Evolutionary conservation across 164 flowering plant genomes (phyloP).

Genomic region (Vitis labrusca): DNA sequence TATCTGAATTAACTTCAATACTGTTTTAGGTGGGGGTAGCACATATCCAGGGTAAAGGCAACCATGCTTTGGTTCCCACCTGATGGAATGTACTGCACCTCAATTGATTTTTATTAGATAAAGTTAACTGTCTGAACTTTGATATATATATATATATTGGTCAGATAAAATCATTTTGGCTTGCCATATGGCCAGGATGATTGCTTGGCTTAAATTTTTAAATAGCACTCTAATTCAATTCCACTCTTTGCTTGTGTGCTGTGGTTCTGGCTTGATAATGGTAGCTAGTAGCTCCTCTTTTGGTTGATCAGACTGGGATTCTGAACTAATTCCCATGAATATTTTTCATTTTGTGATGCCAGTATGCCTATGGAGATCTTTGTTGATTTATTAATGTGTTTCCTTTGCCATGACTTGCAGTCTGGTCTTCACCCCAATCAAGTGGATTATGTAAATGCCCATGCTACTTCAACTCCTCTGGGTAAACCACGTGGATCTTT

Average conservation of each 20-base stretch:
- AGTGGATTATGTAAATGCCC: constrained; percentile 92
- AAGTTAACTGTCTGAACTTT: too few relatives aligned
- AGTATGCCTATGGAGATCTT: not conserved
- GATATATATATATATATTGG: too few relatives aligned
- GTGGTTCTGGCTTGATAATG: not conserved
- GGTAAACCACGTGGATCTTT: constrained; percentile 42
- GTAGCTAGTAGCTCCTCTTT: not conserved
- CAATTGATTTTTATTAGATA: too few relatives aligned
- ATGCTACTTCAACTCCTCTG: constrained; percentile 94
- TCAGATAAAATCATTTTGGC: too few relatives aligned
- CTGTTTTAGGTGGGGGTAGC: too few relatives aligned
- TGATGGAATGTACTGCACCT: too few relatives aligned
- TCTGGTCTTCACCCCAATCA: constrained; percentile 72
- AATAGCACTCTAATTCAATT: not conserved
- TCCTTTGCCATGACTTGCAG: constrained; percentile 44
- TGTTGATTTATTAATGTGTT: not conserved
- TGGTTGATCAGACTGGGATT: not conserved
- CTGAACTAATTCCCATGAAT: not conserved
- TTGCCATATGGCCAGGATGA: not conserved
- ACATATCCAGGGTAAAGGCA: too few relatives aligned
- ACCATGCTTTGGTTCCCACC: too few relatives aligned
- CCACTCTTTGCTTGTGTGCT: not conserved
- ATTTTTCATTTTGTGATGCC: not conserved
- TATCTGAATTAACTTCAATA: not conserved
- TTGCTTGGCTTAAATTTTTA: not conserved